phyloP scores from a whole-genome alignment of 148 eudicot genomes.

The Vaccinium darrowii region DNA sequence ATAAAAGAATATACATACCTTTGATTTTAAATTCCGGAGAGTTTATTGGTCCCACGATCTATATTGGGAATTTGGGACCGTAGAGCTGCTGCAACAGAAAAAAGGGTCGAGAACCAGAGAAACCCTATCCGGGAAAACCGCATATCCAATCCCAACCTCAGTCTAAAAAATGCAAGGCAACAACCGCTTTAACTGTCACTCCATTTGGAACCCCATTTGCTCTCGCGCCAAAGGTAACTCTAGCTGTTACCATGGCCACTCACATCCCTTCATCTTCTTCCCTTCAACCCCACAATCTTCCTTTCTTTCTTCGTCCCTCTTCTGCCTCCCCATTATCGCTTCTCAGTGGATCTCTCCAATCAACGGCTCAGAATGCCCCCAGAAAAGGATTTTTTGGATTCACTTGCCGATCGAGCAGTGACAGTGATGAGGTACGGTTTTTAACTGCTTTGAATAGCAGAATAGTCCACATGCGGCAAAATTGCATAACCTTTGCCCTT shows the following conservation, averaged over 20 bases:
- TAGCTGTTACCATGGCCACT: conserved; percentile 29
- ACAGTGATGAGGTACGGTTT: conserved; percentile 43
- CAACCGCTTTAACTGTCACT: conserved; percentile 17
- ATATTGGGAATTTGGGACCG: not conserved
- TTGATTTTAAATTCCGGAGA: not conserved
- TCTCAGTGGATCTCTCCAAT: conserved; percentile 21
- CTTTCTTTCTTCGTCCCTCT: conserved; percentile 18
- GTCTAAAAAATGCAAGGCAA: not conserved
- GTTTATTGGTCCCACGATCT: not conserved
- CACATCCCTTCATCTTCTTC: conserved; percentile 26
- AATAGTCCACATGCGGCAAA: not conserved
- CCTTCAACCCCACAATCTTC: conserved; percentile 31
- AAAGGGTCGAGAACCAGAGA: conserved; percentile 37
- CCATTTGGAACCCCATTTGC: not conserved
- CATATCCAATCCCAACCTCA: not conserved
- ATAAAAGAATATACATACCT: not conserved
- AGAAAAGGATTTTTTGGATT: conserved; percentile 28
- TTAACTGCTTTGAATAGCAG: not conserved
- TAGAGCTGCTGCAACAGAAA: not conserved
- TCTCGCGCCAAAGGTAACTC: conserved; percentile 8
- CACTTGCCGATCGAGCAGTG: conserved; percentile 39
- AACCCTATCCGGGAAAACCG: conserved; percentile 41
- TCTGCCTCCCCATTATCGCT: conserved; percentile 22
- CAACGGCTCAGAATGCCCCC: conserved; percentile 14
- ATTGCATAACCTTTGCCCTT: not conserved